Evolutionary conservation across 116 monocot genomes (phyloP).

Genomic region (Zostera marina): DNA sequence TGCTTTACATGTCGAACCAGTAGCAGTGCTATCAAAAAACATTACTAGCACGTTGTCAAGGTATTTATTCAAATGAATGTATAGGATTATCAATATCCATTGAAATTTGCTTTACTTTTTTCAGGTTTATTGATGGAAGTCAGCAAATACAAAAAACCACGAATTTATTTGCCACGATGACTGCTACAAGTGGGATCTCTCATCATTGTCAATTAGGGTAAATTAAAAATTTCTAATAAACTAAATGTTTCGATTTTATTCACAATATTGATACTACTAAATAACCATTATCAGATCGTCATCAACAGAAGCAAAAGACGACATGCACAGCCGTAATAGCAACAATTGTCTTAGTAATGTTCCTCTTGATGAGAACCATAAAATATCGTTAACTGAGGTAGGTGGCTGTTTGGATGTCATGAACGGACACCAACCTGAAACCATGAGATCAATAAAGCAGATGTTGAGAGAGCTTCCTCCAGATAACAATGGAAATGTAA

Average conservation of each 20-base stretch:
- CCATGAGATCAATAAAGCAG: slow-evolving; percentile 16
- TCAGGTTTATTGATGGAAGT: not conserved
- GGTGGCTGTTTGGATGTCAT: not conserved
- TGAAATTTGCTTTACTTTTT: not conserved
- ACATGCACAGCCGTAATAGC: not conserved
- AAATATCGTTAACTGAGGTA: not conserved
- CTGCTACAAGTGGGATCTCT: not conserved
- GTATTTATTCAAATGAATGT: not conserved
- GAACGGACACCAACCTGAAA: slow-evolving; percentile 12
- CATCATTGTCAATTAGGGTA: not conserved
- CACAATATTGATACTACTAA: not conserved
- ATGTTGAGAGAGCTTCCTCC: slow-evolving; percentile 12
- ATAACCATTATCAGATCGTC: slow-evolving; percentile 2
- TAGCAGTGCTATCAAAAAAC: not conserved
- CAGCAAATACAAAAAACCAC: not conserved
- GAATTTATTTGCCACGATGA: not conserved
- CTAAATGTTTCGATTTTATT: not conserved
- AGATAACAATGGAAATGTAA: not conserved
- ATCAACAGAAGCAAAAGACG: not conserved
- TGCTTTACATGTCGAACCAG: not conserved
- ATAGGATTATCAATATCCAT: not conserved
- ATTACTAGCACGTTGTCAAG: not conserved
- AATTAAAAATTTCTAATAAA: not conserved
- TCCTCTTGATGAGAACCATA: not conserved
- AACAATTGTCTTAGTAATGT: not conserved